Percentiles rank a stretch among this genome's conserved stretches.
Evolutionary conservation across 768 basidiomycete genomes (phyloP).

Genomic region (Udeniomyces megalosporus): DNA sequence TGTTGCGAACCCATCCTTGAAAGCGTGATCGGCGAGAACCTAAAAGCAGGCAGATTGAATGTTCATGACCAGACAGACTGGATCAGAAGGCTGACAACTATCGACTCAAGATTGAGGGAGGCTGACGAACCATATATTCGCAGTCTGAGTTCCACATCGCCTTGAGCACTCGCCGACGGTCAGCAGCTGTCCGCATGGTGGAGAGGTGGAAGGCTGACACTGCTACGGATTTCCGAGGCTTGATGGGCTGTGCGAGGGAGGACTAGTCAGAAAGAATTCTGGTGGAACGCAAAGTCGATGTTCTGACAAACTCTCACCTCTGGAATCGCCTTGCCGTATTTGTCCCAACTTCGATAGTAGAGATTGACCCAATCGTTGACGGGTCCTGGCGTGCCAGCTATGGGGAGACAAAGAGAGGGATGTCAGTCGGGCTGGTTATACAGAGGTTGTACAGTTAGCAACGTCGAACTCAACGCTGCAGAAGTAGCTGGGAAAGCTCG

Average conservation of each 20-base stretch:
- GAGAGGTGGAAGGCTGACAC: conserved; percentile 75
- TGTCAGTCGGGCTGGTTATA: no score
- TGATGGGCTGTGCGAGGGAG: not conserved
- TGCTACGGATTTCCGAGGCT: conserved; percentile 38
- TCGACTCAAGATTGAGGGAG: conserved; percentile 14
- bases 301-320: not conserved
- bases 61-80: conserved; percentile 8
- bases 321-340: not conserved
- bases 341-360: conserved; percentile 3
- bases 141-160: conserved; percentile 89
- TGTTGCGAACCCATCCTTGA: conserved; percentile 53
- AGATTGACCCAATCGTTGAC: conserved; percentile 6
- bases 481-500: not conserved
- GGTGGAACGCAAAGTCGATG: no score
- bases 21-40: conserved; percentile 76
- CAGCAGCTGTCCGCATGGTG: conserved; percentile 45
- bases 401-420: no score
- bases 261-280: not conserved
- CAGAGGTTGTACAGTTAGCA: no score
- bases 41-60: conserved; percentile 24
- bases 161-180: conserved; percentile 51
- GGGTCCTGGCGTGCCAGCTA: conserved; percentile 9
- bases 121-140: conserved; percentile 47
- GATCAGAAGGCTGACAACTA: no score
- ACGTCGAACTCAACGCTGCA: no score